These are phyloP conservation scores for Bruguiera sexangula DNA, from an alignment of 345 rosid genomes.

Conservation along the genomic window DNA sequence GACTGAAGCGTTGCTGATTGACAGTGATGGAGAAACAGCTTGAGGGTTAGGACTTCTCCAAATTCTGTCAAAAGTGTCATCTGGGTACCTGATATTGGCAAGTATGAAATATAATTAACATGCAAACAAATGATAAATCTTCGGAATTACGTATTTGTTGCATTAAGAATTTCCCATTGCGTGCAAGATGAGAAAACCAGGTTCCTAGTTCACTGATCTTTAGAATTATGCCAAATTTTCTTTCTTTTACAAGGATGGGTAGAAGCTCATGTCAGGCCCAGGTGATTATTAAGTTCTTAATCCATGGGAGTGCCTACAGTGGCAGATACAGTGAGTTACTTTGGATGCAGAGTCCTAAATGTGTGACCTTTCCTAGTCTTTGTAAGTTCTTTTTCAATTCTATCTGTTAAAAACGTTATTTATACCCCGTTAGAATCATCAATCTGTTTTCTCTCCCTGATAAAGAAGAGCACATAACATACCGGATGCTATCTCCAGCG, in stretches of 20 bases:
- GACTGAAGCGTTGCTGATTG: conserved; percentile 7
- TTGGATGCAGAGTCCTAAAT: too few relatives aligned
- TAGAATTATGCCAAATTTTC: not conserved
- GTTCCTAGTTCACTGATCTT: not conserved
- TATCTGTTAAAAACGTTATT: not conserved
- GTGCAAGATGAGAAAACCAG: not conserved
- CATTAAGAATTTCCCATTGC: too few relatives aligned
- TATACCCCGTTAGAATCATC: not conserved
- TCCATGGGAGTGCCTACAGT: too few relatives aligned
- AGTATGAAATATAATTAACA: not conserved
- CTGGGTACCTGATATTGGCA: conserved; percentile 46
- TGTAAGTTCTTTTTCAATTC: not conserved
- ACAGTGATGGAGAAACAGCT: conserved; percentile 12
- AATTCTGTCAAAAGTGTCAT: conserved; percentile 54
- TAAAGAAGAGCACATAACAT: conserved; percentile 9
- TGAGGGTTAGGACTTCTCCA: conserved; percentile 32
- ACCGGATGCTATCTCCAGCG: conserved; percentile 39
- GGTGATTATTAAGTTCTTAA: too few relatives aligned
- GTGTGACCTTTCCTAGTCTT: not conserved
- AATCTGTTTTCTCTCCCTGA: not conserved
- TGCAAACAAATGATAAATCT: not conserved
- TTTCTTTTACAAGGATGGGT: too few relatives aligned
- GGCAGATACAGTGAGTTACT: too few relatives aligned
- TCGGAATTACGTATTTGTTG: too few relatives aligned
- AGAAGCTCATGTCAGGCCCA: too few relatives aligned